Base-by-base conservation (phyloP, 2,329 filamentous ascomycete species). In the Aschersonia sp. region DNA sequence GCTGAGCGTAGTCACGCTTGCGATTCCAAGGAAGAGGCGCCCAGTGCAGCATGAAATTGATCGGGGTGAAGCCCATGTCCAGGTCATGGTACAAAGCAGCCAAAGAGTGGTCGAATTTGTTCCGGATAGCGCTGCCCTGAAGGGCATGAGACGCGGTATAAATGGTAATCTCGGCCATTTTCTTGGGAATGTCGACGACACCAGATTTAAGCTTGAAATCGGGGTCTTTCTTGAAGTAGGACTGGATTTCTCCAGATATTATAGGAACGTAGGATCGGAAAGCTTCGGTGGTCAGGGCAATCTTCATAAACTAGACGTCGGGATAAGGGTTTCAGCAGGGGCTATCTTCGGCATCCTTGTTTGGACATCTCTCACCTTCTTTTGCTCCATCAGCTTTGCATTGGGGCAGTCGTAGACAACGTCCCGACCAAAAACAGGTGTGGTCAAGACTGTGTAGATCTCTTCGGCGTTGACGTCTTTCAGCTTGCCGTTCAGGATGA, bases 21-120 rank as follows among this genome's bases (percentile, higher is more conserved):
- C 82, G 79, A 68, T 94, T 94, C 68, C 87, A 86, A n/a, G 87
- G 87, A 12, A 94, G 78, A 45, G 87, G 87, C 30, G 83, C 82
- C 86, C 87, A 94, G 56, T 87, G 85, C 48, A 94, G 73, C 75
- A 85, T 85, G 65, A 94, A 94, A 70, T 94, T 94, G 69, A 94
- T 78, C 9, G 87, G 83, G 45, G 79, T 83, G 68, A 94, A 94
- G 22, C 87, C 87, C 79, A 87, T 87, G 61, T 94, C 87, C 50
- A 94, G 78, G 58, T 94, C 83, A 67, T 92, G 85, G 71, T 92
- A 94, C 46, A 94, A 75, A 50, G 81, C 73, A 49, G 87, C 87
- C 55, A 94, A 86, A 11, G 78, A 79, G 50, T 81, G 81, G 65
- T 94, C 83, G 59, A 94, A 90, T 59, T 78, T 81, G 61, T 75